Conservation (phyloP, 2,329 filamentous ascomycete genomes). For the Sclerotinia subarctica region DNA sequence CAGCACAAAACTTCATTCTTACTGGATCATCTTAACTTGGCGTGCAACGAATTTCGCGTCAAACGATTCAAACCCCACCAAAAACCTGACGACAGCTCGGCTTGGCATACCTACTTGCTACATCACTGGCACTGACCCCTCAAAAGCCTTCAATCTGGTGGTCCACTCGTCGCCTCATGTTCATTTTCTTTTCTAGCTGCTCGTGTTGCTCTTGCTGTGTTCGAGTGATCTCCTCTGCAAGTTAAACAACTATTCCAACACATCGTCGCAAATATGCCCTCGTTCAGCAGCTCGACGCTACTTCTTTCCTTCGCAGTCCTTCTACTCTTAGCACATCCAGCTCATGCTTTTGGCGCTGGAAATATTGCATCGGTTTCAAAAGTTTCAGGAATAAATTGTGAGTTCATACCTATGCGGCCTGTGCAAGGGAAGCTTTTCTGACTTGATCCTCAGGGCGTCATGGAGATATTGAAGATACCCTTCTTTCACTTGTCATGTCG, state of each 20-base stretch:
- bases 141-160: background rate
- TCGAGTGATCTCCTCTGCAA: constrained; percentile 18
- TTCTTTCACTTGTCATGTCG: constrained; percentile 67
- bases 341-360: constrained; percentile 79
- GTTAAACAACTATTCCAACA: constrained; percentile 11
- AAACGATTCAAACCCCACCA: constrained; percentile 11
- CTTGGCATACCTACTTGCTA: constrained; percentile 6
- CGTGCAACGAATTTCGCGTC: constrained; percentile 6
- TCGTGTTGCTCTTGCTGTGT: constrained; percentile 2
- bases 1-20: constrained; percentile 6
- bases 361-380: constrained; percentile 81
- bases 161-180: constrained; percentile 1
- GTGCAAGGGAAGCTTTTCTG: background rate
- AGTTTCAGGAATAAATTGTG: constrained; percentile 80
- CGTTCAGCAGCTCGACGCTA: constrained; percentile 32
- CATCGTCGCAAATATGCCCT: constrained; percentile 31
- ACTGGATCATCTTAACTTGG: constrained; percentile 5
- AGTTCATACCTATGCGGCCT: constrained; percentile 33
- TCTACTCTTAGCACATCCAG: constrained; percentile 64
- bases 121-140: background rate
- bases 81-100: background rate
- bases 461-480: constrained; percentile 89
- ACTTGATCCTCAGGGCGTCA: constrained; percentile 59
- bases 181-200: background rate
- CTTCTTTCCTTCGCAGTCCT: constrained; percentile 51